phyloP scores from a whole-genome alignment of 2,329 filamentous ascomycete species.

The Hawksworthiomyces lignivorus region DNA sequence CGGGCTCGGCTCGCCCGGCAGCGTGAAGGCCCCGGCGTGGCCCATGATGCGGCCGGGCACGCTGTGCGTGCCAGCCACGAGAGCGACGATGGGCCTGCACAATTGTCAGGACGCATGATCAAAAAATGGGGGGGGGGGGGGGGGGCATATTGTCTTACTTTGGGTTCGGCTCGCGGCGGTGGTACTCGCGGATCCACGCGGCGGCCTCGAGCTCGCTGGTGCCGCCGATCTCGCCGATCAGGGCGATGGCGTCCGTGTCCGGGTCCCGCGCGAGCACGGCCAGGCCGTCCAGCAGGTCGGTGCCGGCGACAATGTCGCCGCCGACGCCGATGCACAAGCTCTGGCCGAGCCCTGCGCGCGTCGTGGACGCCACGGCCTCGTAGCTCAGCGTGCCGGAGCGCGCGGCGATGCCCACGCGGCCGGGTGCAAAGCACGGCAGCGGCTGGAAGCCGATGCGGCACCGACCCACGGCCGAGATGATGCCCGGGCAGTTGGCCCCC shows the following conservation, averaged over 20 bases:
- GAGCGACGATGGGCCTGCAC: constrained; percentile 63
- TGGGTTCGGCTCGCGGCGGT: constrained; percentile 48
- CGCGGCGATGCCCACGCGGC: constrained; percentile 66
- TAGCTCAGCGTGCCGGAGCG: constrained; percentile 77
- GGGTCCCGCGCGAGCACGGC: constrained; percentile 58
- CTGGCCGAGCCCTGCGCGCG: constrained; percentile 66
- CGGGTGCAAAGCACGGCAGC: constrained; percentile 63
- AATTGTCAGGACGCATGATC: no score
- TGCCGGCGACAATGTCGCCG: constrained; percentile 68
- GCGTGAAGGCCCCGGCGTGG: constrained; percentile 67
- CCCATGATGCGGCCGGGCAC: constrained; percentile 63
- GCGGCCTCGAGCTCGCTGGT: constrained; percentile 63
- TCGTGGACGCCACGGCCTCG: constrained; percentile 68
- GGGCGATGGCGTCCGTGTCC: constrained; percentile 62
- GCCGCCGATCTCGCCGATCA: constrained; percentile 68
- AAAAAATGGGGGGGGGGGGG: no score
- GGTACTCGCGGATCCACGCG: constrained; percentile 64
- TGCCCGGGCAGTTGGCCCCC: constrained; percentile 74
- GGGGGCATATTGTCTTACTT: no score
- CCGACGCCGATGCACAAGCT: constrained; percentile 72
- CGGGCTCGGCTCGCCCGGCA: constrained; percentile 57
- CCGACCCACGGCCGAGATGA: constrained; percentile 67
- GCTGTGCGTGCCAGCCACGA: constrained; percentile 61
- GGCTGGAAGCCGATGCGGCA: constrained; percentile 74
- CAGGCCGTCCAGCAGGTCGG: constrained; percentile 64